Evolutionary conservation across 2,329 filamentous ascomycete species (phyloP).

Genomic region (Fusarium sp.): DNA sequence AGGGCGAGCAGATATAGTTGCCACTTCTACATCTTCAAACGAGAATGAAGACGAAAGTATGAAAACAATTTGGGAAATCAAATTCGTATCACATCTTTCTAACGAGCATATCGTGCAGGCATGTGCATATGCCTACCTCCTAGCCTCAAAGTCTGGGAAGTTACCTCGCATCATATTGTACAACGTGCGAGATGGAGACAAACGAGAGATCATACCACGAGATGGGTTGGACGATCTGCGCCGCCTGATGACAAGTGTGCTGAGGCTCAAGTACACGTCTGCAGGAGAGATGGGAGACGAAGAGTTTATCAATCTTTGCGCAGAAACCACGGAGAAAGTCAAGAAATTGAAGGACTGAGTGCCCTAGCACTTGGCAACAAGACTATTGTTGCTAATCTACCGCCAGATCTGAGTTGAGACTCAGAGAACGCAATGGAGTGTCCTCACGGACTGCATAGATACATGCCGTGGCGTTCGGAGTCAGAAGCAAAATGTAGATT

Average conservation of each 20-base stretch:
- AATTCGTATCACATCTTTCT: constrained; percentile 45
- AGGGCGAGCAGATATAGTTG: constrained; percentile 30
- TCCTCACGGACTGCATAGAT: neutral
- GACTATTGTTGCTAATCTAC: no score
- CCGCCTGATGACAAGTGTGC: constrained; percentile 29
- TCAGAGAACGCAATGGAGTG: neutral
- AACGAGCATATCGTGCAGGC: constrained; percentile 44
- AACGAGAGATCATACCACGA: constrained; percentile 33
- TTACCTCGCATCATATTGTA: constrained; percentile 41
- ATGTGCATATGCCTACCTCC: constrained; percentile 44
- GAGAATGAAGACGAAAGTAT: neutral
- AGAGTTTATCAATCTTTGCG: constrained; percentile 26
- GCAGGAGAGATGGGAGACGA: constrained; percentile 6
- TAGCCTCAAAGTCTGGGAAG: constrained; percentile 3
- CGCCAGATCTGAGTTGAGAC: neutral
- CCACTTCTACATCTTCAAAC: neutral
- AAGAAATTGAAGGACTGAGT: neutral
- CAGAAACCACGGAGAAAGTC: constrained; percentile 14
- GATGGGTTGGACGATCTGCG: constrained; percentile 13
- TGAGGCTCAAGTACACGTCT: constrained; percentile 38
- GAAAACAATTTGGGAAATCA: constrained; percentile 46
- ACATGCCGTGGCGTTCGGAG: neutral
- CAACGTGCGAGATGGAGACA: constrained; percentile 46
- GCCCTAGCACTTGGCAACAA: neutral
- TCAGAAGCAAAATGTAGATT: no score